These are phyloP conservation scores for Gillenia trifoliata DNA, from an alignment of 306 rosid genomes.

Conservation along the genomic window DNA sequence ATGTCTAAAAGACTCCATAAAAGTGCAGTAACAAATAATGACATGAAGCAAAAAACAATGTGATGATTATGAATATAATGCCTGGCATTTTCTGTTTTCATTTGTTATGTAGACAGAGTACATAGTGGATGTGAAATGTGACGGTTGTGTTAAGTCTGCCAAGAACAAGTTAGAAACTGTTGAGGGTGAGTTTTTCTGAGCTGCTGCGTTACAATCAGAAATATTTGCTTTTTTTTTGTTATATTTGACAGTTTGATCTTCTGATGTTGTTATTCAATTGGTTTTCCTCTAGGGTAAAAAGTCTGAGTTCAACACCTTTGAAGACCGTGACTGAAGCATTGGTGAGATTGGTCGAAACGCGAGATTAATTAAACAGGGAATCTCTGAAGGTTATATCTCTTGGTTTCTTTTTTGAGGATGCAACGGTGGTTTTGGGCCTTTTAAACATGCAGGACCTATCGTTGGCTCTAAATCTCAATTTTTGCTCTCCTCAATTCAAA, in stretches of 20 bases:
- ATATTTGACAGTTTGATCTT: neutral
- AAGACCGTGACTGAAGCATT: conserved; percentile 85
- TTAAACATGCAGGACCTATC: no score
- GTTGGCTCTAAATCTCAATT: no score
- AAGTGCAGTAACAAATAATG: no score
- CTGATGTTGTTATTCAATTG: neutral
- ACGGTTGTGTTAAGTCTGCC: conserved; percentile 80
- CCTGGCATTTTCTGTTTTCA: conserved; percentile 13
- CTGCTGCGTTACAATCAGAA: neutral
- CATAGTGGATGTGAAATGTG: conserved; percentile 96
- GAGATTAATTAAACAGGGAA: conserved; percentile 85
- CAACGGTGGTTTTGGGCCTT: no score
- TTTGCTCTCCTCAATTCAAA: no score
- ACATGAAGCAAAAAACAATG: no score
- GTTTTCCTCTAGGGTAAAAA: conserved; percentile 50
- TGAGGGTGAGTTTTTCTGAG: conserved; percentile 42
- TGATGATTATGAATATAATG: no score
- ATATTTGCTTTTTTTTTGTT: neutral
- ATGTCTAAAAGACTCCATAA: no score
- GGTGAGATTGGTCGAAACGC: conserved; percentile 79
- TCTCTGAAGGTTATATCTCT: conserved; percentile 56
- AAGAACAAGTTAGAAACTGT: conserved; percentile 63
- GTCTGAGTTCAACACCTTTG: conserved; percentile 71
- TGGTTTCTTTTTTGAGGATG: neutral
- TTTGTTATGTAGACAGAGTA: conserved; percentile 65